Conservation (phyloP, 2,329 filamentous ascomycete species). For the Fusarium miscanthi region DNA sequence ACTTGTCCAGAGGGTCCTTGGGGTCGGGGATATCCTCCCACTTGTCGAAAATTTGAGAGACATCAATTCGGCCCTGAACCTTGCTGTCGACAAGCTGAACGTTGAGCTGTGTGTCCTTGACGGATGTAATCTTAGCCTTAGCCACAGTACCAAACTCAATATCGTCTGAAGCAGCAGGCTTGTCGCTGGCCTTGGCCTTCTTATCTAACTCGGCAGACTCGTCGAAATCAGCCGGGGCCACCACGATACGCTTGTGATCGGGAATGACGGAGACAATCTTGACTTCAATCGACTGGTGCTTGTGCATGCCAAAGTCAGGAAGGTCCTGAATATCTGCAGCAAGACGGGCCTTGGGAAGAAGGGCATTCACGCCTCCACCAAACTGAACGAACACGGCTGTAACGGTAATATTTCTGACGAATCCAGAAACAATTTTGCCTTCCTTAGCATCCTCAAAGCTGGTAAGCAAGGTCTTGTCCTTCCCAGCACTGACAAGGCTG, state of each 20-base stretch:
- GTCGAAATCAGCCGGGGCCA: constrained; percentile 61
- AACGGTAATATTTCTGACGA: constrained; percentile 84
- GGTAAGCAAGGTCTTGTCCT: constrained; percentile 76
- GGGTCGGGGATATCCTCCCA: constrained; percentile 88
- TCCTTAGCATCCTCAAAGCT: constrained; percentile 77
- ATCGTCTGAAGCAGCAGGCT: constrained; percentile 69
- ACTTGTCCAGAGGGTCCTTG: constrained; percentile 80
- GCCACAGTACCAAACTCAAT: constrained; percentile 77
- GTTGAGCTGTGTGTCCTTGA: constrained; percentile 93
- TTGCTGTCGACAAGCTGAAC: constrained; percentile 79
- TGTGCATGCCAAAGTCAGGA: constrained; percentile 81
- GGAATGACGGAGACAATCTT: constrained; percentile 79
- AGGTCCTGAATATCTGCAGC: constrained; percentile 74
- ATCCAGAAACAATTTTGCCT: constrained; percentile 77
- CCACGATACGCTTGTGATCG: constrained; percentile 74
- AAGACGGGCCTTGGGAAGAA: constrained; percentile 84
- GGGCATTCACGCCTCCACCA: constrained; percentile 77
- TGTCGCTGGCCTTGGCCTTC: constrained; percentile 49
- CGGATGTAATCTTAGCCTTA: constrained; percentile 81
- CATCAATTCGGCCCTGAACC: constrained; percentile 90
- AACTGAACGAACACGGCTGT: constrained; percentile 92
- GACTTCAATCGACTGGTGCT: constrained; percentile 78
- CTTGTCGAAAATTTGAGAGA: constrained; percentile 88
- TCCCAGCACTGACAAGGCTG: constrained; percentile 79
- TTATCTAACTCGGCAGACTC: constrained; percentile 57